Evolutionary conservation across 768 basidiomycete genomes (phyloP).

Genomic region (Boletus pseudo-olivaceus): DNA sequence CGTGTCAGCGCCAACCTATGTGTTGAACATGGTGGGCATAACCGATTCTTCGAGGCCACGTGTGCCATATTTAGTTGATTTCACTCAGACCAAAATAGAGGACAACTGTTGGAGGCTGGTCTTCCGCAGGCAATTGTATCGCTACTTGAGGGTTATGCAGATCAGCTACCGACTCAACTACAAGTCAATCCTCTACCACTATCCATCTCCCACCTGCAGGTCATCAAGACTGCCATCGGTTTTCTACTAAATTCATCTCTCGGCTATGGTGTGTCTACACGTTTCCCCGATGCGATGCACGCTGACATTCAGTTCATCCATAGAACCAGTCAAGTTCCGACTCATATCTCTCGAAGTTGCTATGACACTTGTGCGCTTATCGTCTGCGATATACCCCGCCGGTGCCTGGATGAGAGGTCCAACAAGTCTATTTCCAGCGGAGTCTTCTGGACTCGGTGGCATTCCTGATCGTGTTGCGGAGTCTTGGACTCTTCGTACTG

Average conservation of each 20-base stretch:
- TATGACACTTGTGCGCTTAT: conserved; percentile 63
- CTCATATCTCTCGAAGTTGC: conserved; percentile 69
- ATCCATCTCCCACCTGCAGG: conserved; percentile 59
- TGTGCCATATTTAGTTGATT: conserved; percentile 3
- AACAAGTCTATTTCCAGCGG: conserved; percentile 23
- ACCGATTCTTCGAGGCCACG: background rate
- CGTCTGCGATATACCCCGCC: conserved; percentile 68
- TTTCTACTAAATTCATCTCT: conserved; percentile 76
- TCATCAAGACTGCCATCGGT: conserved; percentile 76
- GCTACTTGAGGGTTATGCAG: conserved; percentile 63
- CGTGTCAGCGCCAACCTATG: conserved; percentile 81
- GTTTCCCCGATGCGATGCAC: background rate
- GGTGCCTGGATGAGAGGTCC: conserved; percentile 53
- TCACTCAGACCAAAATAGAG: conserved; percentile 68
- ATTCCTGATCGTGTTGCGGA: conserved; percentile 39
- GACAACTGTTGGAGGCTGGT: conserved; percentile 62
- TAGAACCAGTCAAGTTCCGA: conserved; percentile 69
- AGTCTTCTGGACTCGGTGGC: conserved; percentile 10
- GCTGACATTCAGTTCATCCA: conserved; percentile 1
- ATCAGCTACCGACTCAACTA: conserved; percentile 37
- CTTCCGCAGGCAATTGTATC: conserved; percentile 65
- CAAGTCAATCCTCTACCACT: conserved; percentile 47
- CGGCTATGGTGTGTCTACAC: conserved; percentile 59
- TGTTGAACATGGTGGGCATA: conserved; percentile 69
- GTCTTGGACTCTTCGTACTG: conserved; percentile 62